These are phyloP conservation scores for Ramaria rubella DNA, from an alignment of 768 basidiomycete genomes.

Conservation along the genomic window DNA sequence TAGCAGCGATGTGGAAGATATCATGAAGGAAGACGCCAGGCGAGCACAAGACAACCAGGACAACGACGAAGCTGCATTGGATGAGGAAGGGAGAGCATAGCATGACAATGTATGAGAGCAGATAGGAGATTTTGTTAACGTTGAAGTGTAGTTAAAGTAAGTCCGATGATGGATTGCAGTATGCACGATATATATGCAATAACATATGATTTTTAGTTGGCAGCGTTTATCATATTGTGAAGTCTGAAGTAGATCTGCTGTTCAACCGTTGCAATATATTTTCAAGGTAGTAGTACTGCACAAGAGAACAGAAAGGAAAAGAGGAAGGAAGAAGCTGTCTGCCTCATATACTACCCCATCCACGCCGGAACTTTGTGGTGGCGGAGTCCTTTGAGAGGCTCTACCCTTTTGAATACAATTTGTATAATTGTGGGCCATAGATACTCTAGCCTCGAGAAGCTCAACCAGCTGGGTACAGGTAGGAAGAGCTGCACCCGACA, in stretches of 20 bases:
- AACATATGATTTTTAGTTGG: too few species aligned
- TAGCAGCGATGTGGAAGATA: background rate
- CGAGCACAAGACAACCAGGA: background rate
- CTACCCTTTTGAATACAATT: background rate
- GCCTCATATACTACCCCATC: conserved; percentile 6
- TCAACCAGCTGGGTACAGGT: background rate
- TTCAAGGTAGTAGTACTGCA: background rate
- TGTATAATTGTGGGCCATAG: background rate
- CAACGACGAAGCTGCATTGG: background rate
- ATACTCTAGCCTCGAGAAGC: background rate
- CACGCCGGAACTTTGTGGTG: background rate
- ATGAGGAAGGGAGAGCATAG: too few species aligned
- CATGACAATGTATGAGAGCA: too few species aligned
- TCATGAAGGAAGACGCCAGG: background rate
- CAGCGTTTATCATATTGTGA: too few species aligned
- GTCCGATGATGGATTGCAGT: too few species aligned
- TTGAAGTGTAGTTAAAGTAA: too few species aligned
- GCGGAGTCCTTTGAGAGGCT: conserved; percentile 4
- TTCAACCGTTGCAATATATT: too few species aligned
- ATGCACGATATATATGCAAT: too few species aligned
- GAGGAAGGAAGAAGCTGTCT: background rate
- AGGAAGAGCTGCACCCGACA: background rate
- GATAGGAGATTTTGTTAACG: too few species aligned
- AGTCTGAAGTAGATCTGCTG: too few species aligned
- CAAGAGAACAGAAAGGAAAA: background rate